These are phyloP conservation scores for Phanerochaete sordida DNA, from an alignment of 768 basidiomycete species.

Conservation along the genomic window DNA sequence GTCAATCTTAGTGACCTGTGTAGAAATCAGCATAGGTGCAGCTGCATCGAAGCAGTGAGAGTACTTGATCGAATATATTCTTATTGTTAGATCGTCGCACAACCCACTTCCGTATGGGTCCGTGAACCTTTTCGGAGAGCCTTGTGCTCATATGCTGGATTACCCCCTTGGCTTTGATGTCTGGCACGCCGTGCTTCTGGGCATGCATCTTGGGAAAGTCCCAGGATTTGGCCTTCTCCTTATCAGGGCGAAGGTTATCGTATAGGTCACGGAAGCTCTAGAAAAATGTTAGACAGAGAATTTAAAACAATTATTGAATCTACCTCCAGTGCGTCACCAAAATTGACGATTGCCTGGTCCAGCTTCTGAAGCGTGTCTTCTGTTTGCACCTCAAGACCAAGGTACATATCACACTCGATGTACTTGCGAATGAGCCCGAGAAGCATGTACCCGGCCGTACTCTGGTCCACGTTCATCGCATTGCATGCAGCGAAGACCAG, in stretches of 20 bases:
- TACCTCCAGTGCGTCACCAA: slow-evolving; percentile 2
- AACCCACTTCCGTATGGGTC: slow-evolving; percentile 10
- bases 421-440: neutral
- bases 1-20: neutral
- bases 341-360: neutral
- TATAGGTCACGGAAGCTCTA: neutral
- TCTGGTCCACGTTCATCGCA: neutral
- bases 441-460: neutral
- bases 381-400: slow-evolving; percentile 4
- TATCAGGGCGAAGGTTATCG: neutral
- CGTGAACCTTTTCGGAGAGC: slow-evolving; percentile 11
- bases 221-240: slow-evolving; percentile 8
- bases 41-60: neutral
- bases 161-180: slow-evolving; percentile 12
- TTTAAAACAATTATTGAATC: neutral
- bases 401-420: slow-evolving; percentile 5
- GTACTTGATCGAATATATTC: slow-evolving; percentile 6
- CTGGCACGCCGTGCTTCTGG: slow-evolving; percentile 8
- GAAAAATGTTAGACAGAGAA: neutral
- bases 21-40: neutral
- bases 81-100: slow-evolving; percentile 2
- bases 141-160: slow-evolving; percentile 12
- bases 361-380: neutral
- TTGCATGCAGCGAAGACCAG: neutral
- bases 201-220: slow-evolving; percentile 13